phyloP scores from a whole-genome alignment of 2,329 filamentous ascomycete genomes.

The Fusarium nodosum region DNA sequence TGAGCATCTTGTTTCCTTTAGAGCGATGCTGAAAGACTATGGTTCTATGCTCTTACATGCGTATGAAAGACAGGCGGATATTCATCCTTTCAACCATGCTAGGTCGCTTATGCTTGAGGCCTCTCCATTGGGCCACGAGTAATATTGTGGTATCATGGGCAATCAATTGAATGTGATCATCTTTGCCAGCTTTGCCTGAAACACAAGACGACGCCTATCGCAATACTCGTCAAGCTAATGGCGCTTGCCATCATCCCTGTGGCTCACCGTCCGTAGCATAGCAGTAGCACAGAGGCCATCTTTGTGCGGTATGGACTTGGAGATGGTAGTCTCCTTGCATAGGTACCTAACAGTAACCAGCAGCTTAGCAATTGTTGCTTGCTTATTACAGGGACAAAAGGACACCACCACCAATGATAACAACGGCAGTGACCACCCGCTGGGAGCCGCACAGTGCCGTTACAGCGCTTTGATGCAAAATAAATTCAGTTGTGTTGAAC shows the following conservation, averaged over 20 bases:
- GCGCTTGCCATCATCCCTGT: slow-evolving; percentile 21
- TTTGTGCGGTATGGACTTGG: slow-evolving; percentile 3
- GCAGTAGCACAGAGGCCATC: slow-evolving; percentile 24
- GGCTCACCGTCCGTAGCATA: slow-evolving; percentile 16
- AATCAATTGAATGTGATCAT: slow-evolving; percentile 9
- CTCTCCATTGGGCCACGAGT: background rate
- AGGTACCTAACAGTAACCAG: slow-evolving; percentile 2
- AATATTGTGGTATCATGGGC: background rate
- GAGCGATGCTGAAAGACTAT: background rate
- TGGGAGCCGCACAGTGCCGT: slow-evolving; percentile 17
- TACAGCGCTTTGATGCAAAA: slow-evolving; percentile 1
- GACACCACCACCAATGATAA: background rate
- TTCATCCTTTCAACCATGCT: background rate
- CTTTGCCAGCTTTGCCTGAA: slow-evolving; percentile 39
- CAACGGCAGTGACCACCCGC: slow-evolving; percentile 10
- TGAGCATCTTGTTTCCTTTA: background rate
- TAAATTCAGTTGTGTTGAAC: slow-evolving; percentile 7
- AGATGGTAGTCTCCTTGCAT: slow-evolving; percentile 30
- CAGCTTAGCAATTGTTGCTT: slow-evolving; percentile 17
- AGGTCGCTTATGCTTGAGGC: background rate
- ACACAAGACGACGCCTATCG: slow-evolving; percentile 43
- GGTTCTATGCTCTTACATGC: background rate
- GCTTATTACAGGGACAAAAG: slow-evolving; percentile 3
- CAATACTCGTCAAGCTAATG: slow-evolving; percentile 27
- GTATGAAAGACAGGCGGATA: background rate